Evolutionary conservation across 2,329 filamentous ascomycete species (phyloP).

Genomic region (Biscogniauxia marginata): DNA sequence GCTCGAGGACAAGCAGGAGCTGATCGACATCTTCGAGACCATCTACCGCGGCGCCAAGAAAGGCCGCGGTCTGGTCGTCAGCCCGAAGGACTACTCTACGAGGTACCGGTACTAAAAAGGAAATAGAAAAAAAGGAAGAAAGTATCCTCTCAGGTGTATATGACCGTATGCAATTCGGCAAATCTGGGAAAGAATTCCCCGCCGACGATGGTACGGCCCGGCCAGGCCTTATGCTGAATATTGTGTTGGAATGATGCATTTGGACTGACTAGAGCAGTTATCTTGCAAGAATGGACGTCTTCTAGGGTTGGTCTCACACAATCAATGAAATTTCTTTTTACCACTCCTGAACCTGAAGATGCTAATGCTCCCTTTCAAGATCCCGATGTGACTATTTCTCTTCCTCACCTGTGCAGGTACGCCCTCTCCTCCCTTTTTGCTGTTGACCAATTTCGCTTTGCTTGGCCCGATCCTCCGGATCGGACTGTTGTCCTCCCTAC

Average conservation of each 20-base stretch:
- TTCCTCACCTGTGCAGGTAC: slow-evolving; percentile 19
- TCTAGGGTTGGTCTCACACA: slow-evolving; percentile 39
- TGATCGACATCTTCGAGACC: slow-evolving; percentile 98
- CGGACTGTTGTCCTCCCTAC: neutral
- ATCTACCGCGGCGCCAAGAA: slow-evolving; percentile 99
- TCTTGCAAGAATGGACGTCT: neutral
- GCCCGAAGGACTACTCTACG: slow-evolving; percentile 70
- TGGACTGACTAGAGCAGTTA: too few species aligned
- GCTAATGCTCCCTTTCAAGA: slow-evolving; percentile 29
- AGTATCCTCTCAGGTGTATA: too few species aligned
- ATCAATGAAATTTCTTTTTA: slow-evolving; percentile 17
- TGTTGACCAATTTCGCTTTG: neutral
- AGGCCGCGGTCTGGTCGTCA: slow-evolving; percentile 91
- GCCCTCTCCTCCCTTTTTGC: slow-evolving; percentile 5
- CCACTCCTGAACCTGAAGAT: slow-evolving; percentile 21
- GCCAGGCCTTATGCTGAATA: too few species aligned
- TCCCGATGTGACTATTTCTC: slow-evolving; percentile 13
- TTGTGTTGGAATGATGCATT: too few species aligned
- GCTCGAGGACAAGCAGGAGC: slow-evolving; percentile 94
- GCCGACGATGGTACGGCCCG: too few species aligned
- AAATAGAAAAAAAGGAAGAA: neutral
- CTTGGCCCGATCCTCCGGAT: slow-evolving; percentile 31
- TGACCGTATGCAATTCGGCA: too few species aligned
- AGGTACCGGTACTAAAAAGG: slow-evolving; percentile 31
- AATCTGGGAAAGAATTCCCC: too few species aligned